Base-by-base conservation (phyloP, 768 basidiomycete species). In the Termitomyces titanicus region DNA sequence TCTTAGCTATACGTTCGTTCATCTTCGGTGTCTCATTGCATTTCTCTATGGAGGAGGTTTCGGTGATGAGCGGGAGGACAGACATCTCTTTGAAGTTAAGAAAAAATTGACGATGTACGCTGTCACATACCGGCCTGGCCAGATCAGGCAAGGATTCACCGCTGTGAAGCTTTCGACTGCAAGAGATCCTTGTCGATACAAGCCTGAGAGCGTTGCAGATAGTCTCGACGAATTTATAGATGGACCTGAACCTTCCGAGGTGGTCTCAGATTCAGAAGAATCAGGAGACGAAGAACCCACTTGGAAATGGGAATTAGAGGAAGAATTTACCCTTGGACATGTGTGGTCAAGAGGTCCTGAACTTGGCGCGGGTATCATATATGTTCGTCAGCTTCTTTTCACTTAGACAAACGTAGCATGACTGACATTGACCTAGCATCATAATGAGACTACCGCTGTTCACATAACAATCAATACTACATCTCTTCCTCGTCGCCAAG, bases 261-360 rank as follows among this genome's bases (percentile, higher is more conserved):
- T 60, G 4, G 60, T 55, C n/a, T 60, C 62, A 20, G 53, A 58
- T 17, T 59, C 54, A 5, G 66, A 64, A 17, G 66, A 65, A 15
- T 63, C 64, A 25, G 71, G 68, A 11, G 70, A 70, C 1, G 73
- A 71, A 35, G 72, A 76, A 0, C 76, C 76, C 5, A 76, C 73
- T 9, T 88, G 86, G 81, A 76, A 73, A 39, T 89, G 87, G 88
- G 79, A 83, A 48, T 79, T 82, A 2, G 88, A 89, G 63, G 84
- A 87, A 62, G 87, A 88, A 57, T 77, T 80, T 46, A 79, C 79
- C 0, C 65, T 89, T 13, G 75, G 65, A 8, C 79, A 83, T 61
- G 80, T 80, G 4, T 90, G 86, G 85, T 74, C 77, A 0, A 75
- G 75, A 45, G 75, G 79, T 11, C 68, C 72, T 22, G 72, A 77